Conservation (phyloP, 2,329 filamentous ascomycete species). For the Neonectria coccinea region DNA sequence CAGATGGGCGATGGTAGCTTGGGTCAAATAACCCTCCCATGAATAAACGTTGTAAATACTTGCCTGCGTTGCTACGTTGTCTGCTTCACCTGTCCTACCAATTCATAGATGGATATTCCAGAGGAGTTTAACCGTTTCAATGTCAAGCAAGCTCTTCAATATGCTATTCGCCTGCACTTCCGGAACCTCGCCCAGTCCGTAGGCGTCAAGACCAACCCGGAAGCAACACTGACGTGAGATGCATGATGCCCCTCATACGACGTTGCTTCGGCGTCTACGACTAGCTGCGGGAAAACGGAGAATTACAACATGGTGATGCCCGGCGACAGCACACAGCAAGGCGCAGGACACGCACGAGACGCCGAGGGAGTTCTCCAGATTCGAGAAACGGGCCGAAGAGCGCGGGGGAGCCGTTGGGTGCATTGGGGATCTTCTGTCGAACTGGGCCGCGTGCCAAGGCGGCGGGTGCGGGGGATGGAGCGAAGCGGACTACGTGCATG, state of each 20-base stretch:
- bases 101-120: slow-evolving; percentile 10
- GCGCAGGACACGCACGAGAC: slow-evolving; percentile 12
- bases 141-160: slow-evolving; percentile 19
- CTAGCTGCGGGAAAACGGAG: slow-evolving; percentile 13
- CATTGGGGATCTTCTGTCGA: slow-evolving; percentile 16
- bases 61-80: slow-evolving; percentile 10
- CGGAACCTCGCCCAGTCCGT: neutral
- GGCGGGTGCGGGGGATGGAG: slow-evolving; percentile 25
- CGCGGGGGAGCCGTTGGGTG: slow-evolving; percentile 33
- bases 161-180: neutral
- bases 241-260: slow-evolving; percentile 21
- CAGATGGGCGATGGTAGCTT: slow-evolving; percentile 1
- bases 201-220: neutral
- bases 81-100: slow-evolving; percentile 23
- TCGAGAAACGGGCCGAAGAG: slow-evolving; percentile 40
- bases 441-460: slow-evolving; percentile 16
- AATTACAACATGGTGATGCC: slow-evolving; percentile 29
- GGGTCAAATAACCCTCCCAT: neutral
- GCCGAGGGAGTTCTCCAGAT: slow-evolving; percentile 17
- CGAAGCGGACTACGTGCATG: neutral
- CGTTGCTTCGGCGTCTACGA: slow-evolving; percentile 23
- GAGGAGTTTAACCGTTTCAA: slow-evolving; percentile 21
- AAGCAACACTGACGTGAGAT: slow-evolving; percentile 7
- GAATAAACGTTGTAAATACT: slow-evolving; percentile 13
- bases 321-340: slow-evolving; percentile 1